Evolutionary conservation across 495 filamentous ascomycete genomes (phyloP), one percentile per base, ranked within the genome.

Genomic region (Sphaerosporella brunnea): DNA sequence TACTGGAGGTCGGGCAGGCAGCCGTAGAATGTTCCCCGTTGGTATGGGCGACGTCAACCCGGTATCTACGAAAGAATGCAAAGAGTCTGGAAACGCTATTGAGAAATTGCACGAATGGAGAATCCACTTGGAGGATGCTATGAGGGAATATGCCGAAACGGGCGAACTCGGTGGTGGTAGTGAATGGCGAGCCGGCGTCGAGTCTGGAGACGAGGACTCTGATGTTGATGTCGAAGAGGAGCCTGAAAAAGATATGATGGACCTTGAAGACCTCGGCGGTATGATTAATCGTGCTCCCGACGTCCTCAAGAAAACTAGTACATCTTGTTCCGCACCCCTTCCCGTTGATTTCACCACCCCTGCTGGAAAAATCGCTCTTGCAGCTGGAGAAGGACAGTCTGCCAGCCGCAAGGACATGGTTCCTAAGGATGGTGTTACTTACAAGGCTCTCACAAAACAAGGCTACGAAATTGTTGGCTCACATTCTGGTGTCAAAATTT

Each of bases 401-500:
- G 52, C 66, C 43, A 63, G 68, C 36, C 62, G 64, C 24, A 94
- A 93, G 65, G 82, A 88, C 63, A 96, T 96, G 88, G 88, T 96
- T 3, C 83, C 88, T 4, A 80, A 77, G 52, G 76, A 72, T 35
- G 93, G 87, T 4, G 86, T 90, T 1, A 96, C 88, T 0, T 80
- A 93, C 55, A 68, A 75, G 8, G 68, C 88, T 40, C 71, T 95
- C 36, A 96, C 88, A 2, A 96, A 95, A 60, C 88, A 96, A 70
- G 88, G 88, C 15, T 96, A 96, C 62, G 75, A 80, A 0, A 95
- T 96, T 47, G 79, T 96, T 40, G 88, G 88, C 40, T 87, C 85
- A 0, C 88, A 96, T 65, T 92, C 83, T 7, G 88, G 88, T 20
- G 88, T 96, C 47, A 96, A 96, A 65, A 93, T 94, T 54, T 95